A percentile compares a stretch with the other conserved stretches of the same genome.
Conservation (phyloP, 1,284 basidiomycete species). For the Ganoderma sinense region DNA sequence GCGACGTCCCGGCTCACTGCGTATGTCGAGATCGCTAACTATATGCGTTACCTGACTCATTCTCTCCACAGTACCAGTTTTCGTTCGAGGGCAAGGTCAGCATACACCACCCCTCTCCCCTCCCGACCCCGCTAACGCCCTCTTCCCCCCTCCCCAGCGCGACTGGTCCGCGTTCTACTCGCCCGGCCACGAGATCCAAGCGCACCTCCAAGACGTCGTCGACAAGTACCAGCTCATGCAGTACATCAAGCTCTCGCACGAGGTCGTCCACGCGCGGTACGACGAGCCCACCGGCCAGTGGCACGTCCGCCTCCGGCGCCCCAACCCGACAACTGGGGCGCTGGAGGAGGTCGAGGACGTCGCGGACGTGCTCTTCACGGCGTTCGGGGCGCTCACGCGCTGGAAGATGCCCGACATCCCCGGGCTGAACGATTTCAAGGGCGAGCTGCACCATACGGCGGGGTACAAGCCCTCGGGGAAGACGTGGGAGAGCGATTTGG, state of each 20-base stretch:
- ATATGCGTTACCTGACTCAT: not conserved
- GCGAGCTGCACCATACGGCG: slow-evolving; percentile 61
- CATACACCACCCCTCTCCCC: not conserved
- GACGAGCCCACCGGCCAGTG: slow-evolving; percentile 59
- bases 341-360: slow-evolving; percentile 56
- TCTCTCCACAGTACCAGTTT: slow-evolving; percentile 56
- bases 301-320: slow-evolving; percentile 53
- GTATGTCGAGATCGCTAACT: slow-evolving; percentile 39
- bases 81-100: slow-evolving; percentile 60
- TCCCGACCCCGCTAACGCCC: not conserved
- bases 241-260: slow-evolving; percentile 62
- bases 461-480: slow-evolving; percentile 58
- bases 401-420: slow-evolving; percentile 69
- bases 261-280: slow-evolving; percentile 57
- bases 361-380: slow-evolving; percentile 60
- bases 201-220: slow-evolving; percentile 58
- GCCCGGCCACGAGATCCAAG: slow-evolving; percentile 61
- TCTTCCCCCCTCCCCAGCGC: slow-evolving; percentile 43
- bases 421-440: slow-evolving; percentile 58
- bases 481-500: slow-evolving; percentile 50
- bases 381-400: slow-evolving; percentile 54
- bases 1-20: slow-evolving; percentile 62
- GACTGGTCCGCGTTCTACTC: slow-evolving; percentile 70
- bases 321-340: slow-evolving; percentile 34
- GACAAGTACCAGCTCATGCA: slow-evolving; percentile 64